phyloP scores from a whole-genome alignment of 106 monocot genomes.

The Allium cepa region DNA sequence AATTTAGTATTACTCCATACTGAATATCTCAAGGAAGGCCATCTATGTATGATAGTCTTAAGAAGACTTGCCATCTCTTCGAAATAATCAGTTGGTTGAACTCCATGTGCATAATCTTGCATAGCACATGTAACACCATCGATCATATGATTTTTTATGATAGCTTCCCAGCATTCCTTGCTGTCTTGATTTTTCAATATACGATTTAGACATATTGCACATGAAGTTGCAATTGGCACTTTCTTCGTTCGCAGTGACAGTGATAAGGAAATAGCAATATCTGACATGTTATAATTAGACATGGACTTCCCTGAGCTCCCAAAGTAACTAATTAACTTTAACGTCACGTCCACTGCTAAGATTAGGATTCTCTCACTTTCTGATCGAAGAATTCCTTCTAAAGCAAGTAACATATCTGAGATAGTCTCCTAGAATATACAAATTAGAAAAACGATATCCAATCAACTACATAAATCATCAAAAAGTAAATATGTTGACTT shows the following conservation, averaged over 20 bases:
- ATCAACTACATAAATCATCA: background rate
- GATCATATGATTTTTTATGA: slow-evolving; percentile 36
- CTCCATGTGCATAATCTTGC: slow-evolving; percentile 24
- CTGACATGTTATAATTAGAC: slow-evolving; percentile 38
- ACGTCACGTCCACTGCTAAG: slow-evolving; percentile 30
- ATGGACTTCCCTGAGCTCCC: slow-evolving; percentile 44
- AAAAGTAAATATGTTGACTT: background rate
- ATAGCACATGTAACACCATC: slow-evolving; percentile 27
- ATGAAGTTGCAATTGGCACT: slow-evolving; percentile 20
- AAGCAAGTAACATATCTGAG: slow-evolving; percentile 55
- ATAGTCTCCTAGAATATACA: slow-evolving; percentile 49
- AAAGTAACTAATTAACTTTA: slow-evolving; percentile 35
- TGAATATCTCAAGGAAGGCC: slow-evolving; percentile 62
- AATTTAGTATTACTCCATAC: slow-evolving; percentile 45
- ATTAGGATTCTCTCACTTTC: slow-evolving; percentile 35
- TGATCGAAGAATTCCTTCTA: slow-evolving; percentile 71
- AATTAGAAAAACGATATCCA: too few relatives aligned
- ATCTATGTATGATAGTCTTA: slow-evolving; percentile 49
- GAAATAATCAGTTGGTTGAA: slow-evolving; percentile 46
- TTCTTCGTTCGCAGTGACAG: slow-evolving; percentile 29
- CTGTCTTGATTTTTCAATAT: slow-evolving; percentile 34
- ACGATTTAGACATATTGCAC: slow-evolving; percentile 38
- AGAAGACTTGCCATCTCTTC: slow-evolving; percentile 43
- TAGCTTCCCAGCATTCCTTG: slow-evolving; percentile 42
- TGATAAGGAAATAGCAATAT: slow-evolving; percentile 42